Evolutionary conservation across 805 yeast species (phyloP), one percentile per base, ranked within the genome.

Genomic region (Ogataea angusta): DNA sequence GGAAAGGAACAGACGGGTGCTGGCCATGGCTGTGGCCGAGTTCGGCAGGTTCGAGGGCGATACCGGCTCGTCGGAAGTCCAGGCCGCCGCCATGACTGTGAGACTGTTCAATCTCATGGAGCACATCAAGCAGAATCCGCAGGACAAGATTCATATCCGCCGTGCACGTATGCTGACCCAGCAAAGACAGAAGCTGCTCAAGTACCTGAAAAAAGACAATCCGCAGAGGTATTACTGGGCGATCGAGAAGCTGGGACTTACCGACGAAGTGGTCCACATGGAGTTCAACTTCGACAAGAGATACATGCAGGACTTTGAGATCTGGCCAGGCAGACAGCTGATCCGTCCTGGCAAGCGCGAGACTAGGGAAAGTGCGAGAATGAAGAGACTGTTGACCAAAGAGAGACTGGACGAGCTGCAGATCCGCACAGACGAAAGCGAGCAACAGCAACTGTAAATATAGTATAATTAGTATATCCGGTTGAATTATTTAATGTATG

Each of bases 41-140:
- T 90, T 91, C 63, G 80, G 78, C 52, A 73, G 95, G 55, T 72
- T 75, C 48, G 88, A 81, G 33, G 96, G 95, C 39, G 98, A 93
- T 61, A 86, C 96, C 1, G 97, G 95, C 3, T 86, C 96, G 2
- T 80, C 95, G 39, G 98, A 91, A 66, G 96, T 90, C 18, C 97
- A 90, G 64, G 96, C 98, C 2, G 98, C 97, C 2, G 75, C 86
- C 19, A 67, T 82, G 67, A 88, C 98, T 0, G 82, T 87, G 35
- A 77, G 78, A 55, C 87, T 93, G 52, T 85, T 83, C 51, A 80
- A 77, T 49, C 69, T 86, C 47, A 86, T 86, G 68, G 74, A 77
- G 31, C 96, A 90, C 57, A 73, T 85, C 41, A 72, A 75, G 52
- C 71, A 76, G 36, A 71, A 80, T 58, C 82, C 79, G 50, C 84